Base-by-base conservation (phyloP, 2,329 filamentous ascomycete species). In the Pseudocercospora macadamiae region DNA sequence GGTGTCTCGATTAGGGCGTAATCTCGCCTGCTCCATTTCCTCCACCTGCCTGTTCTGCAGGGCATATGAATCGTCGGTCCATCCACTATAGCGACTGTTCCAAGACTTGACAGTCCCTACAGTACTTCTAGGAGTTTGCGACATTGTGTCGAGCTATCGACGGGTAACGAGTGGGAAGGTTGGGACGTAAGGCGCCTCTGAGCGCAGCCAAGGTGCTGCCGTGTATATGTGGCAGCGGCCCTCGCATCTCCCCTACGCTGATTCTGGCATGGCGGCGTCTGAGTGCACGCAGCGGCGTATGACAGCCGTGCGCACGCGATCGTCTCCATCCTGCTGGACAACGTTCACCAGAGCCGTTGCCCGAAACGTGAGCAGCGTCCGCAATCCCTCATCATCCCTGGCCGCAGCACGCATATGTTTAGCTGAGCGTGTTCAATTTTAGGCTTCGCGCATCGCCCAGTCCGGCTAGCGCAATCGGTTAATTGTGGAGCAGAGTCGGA, bases 101-200 rank as follows among this genome's bases (percentile, higher is more conserved):
- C 69, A 71, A 45, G 68, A 71, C 64, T 69, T 70, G 53, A 69
- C 68, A 39, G 69, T 71, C 28, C 68, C 68, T 25, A 70, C 64
- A 55, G 69, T 70, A 55, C 67, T 69, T 37, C 66, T 56, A 25
- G 68, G 69, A 26, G 68, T 71, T 55, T 68, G 63, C 26, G 68
- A 61, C 69, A 71, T 71, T 55, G 51, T 59, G 60, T 56, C 56
- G 52, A 59, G 32, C 47, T 26, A 39, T 44, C 42, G 47, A 34
- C 51, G 45, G 36, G 49, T 19, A 30, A 47, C 19, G 39, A 25
- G 21, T 56, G 42, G 51, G 51, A 59, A 60, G 45, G 48, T 51
- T 51, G 28, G 18, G 48, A 56, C 54, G 52, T 49, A 52, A 60
- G 57, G 57, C 53, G 55, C 45, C 16, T 34, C 32, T 32, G 32